Evolutionary conservation across 2,329 filamentous ascomycete genomes (phyloP).

Genomic region (Xenoacremonium recifei): DNA sequence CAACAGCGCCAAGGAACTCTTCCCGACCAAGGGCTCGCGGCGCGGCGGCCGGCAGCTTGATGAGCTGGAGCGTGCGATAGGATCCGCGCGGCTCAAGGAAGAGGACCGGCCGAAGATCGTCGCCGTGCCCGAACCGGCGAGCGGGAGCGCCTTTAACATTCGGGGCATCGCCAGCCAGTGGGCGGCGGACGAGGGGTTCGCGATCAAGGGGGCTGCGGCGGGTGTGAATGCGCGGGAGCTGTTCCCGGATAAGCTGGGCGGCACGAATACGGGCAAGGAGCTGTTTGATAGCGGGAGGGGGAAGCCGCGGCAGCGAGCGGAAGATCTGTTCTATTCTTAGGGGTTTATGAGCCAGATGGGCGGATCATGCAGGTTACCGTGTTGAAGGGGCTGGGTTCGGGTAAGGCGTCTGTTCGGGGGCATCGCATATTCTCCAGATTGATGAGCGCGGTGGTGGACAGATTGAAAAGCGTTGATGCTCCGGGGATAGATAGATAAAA

Average conservation of each 20-base stretch:
- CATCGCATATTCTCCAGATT: too few relatives aligned
- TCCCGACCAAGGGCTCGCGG: constrained; percentile 33
- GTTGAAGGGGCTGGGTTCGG: too few relatives aligned
- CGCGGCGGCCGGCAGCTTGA: constrained; percentile 33
- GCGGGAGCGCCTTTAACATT: constrained; percentile 52
- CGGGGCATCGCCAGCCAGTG: constrained; percentile 54
- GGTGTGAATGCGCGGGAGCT: constrained; percentile 56
- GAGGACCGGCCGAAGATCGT: constrained; percentile 55
- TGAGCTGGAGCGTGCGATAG: constrained; percentile 38
- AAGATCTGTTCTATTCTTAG: constrained; percentile 75
- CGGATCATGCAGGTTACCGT: too few relatives aligned
- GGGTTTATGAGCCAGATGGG: too few relatives aligned
- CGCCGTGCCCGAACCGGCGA: constrained; percentile 46
- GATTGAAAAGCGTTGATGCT: constrained; percentile 8
- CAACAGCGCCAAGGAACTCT: constrained; percentile 37
- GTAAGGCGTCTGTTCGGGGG: too few relatives aligned
- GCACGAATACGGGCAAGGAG: constrained; percentile 65
- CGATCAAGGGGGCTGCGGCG: constrained; percentile 64
- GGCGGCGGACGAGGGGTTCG: constrained; percentile 49
- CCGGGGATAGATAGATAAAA: too few relatives aligned
- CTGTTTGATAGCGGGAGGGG: constrained; percentile 53
- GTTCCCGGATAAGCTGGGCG: constrained; percentile 62
- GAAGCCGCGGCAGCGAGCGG: constrained; percentile 65
- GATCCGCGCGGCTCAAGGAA: constrained; percentile 35
- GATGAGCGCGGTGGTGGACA: too few relatives aligned